Evolutionary conservation across 768 basidiomycete species (phyloP), one percentile per base, ranked within the genome.

Genomic region (Leccinum incarnatum): DNA sequence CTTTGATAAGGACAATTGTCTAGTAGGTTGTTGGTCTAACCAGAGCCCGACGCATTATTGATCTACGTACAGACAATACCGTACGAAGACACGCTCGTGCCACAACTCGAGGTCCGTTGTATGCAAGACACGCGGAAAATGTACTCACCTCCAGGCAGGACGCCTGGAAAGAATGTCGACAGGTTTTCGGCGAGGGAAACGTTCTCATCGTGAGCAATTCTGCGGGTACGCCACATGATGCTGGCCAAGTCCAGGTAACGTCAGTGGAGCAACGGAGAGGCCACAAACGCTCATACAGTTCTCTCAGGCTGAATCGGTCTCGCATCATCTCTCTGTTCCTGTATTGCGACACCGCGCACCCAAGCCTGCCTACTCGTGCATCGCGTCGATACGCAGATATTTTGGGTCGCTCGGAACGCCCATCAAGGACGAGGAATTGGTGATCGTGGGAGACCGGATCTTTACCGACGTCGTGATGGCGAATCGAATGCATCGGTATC

Each of bases 1-100:
- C 1, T 89, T 98, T 64, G 96, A 98, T 81, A 98, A 98, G 75
- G 96, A 99, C 69, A 98, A 99, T 66, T 98, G 96, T 69, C 75
- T 98, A 63, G 96, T 93, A 62, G 29, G 88, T 76, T 4, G 17
- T 5, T 51, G 8, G 5, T 9, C 17, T 2, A 25, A 32, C 7
- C 11, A 0, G 2, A n/a, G 1, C 4, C 4, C 7, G n/a, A 30
- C 19, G 10, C 10, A 30, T 25, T 12, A 21, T 10, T 66, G 11
- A 54, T 57, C 25, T 25, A 3, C 9, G 3, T 23, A 25, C 51
- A 97, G 96, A 96, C 96, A 2, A 69, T 85, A 32, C 96, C 96
- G 0, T 75, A 91, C 68, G 72, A 79, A 49, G 96, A 98, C 68
- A 72, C 74, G 3, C 78, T 96, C 37, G 84, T 92, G 9, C 90